These are phyloP conservation scores for Cercospora janseana DNA, from an alignment of 2,329 filamentous ascomycete genomes.

Conservation along the genomic window DNA sequence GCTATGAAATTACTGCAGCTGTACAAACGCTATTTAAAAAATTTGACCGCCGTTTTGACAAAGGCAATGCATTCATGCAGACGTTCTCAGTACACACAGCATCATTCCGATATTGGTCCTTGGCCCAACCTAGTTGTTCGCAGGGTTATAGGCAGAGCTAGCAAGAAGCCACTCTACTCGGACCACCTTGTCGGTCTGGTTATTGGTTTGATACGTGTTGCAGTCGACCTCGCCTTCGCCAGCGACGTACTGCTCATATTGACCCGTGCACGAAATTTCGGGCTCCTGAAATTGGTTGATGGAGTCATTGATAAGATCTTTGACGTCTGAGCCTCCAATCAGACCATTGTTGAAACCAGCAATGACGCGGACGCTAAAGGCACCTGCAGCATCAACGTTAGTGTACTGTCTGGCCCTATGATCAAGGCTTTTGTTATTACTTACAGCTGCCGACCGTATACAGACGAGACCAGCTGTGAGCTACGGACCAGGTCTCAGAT, in stretches of 20 bases:
- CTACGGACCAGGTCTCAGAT: neutral
- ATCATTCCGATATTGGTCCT: too few species aligned
- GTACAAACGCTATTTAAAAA: too few species aligned
- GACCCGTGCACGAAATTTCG: neutral
- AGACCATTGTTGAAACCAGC: constrained; percentile 3
- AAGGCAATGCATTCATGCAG: too few species aligned
- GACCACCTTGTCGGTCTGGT: neutral
- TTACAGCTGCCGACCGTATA: constrained; percentile 6
- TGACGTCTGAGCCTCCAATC: constrained; percentile 13
- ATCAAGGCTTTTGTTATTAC: neutral
- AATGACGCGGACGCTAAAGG: constrained; percentile 13
- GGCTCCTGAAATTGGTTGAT: neutral
- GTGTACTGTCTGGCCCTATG: neutral
- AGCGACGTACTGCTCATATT: constrained; percentile 4
- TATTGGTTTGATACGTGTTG: neutral
- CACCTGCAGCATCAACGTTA: constrained; percentile 2
- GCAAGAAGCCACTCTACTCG: constrained; percentile 14
- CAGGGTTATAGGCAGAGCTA: constrained; percentile 12
- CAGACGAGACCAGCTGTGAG: constrained; percentile 12
- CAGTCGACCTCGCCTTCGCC: constrained; percentile 14
- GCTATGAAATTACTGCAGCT: too few species aligned
- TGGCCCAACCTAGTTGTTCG: too few species aligned
- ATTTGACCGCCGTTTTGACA: too few species aligned
- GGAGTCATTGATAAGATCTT: constrained; percentile 11
- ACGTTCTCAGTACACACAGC: too few species aligned